Evolutionary conservation across 129 eudicot genomes (phyloP), one percentile per base, ranked within the genome.

Genomic region (Erigeron canadensis): DNA sequence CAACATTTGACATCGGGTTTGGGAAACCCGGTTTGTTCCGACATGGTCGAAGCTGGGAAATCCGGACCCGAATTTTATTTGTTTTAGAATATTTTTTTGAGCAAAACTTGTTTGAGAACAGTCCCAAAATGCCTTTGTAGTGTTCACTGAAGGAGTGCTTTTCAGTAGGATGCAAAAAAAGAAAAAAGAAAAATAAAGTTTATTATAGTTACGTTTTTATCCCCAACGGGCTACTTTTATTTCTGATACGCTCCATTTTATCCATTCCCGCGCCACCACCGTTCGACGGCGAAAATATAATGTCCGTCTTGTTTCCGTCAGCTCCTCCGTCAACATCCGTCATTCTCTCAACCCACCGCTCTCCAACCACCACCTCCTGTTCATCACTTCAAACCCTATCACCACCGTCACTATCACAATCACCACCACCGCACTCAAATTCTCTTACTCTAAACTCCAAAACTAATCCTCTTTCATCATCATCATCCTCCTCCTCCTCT

Each of bases 211-310:
- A n/a, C n/a, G n/a, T n/a, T n/a, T n/a, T n/a, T n/a, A n/a, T n/a
- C n/a, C n/a, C n/a, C n/a, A n/a, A n/a, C n/a, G n/a, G n/a, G n/a
- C n/a, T n/a, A n/a, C n/a, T n/a, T n/a, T 16, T 15, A 50, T 50
- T 8, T 50, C 7, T 15, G 4, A 8, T 16, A 53, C 16, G 0
- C 58, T 53, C 69, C 2, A 54, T 66, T 63, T 83, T 18, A 84
- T 84, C 84, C 84, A 74, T 81, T 86, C 88, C 88, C 85, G 88
- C 85, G 92, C 81, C 88, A 79, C 73, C 77, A 53, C 43, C n/a
- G n/a, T n/a, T n/a, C n/a, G 11, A 63, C 79, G 58, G 72, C 79
- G 45, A 72, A 76, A 37, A 56, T 67, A 76, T 23, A 56, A 83
- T 84, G 88, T 62, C 88, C 81, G 61, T 76, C 73, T 75, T 67